phyloP scores from a whole-genome alignment of 805 yeast species.

The Wickerhamomyces kurtzmanii region DNA sequence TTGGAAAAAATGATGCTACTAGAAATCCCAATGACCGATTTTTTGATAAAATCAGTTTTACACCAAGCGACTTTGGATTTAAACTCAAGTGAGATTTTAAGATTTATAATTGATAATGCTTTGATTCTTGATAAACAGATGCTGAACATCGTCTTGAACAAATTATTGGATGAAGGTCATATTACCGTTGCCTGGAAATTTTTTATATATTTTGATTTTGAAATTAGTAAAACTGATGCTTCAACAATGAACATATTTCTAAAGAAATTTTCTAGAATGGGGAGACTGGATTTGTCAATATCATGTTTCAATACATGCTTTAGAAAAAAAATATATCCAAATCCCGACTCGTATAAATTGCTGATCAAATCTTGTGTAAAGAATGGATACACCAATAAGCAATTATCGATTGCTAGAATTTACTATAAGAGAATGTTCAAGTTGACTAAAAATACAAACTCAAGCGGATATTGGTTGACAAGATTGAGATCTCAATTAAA shows the following conservation, averaged over 20 bases:
- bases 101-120: constrained; percentile 10
- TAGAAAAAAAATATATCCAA: constrained; percentile 16
- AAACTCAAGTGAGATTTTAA: constrained; percentile 11
- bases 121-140: constrained; percentile 7
- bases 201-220: constrained; percentile 7
- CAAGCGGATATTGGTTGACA: constrained; percentile 17
- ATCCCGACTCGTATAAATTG: constrained; percentile 20
- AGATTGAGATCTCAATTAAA: constrained; percentile 12
- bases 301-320: constrained; percentile 24
- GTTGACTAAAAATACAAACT: constrained; percentile 7
- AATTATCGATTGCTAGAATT: constrained; percentile 15
- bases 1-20: constrained; percentile 20
- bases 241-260: constrained; percentile 20
- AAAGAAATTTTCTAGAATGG: constrained; percentile 18
- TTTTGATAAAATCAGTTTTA: constrained; percentile 17
- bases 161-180: constrained; percentile 17
- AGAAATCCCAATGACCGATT: constrained; percentile 20
- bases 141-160: constrained; percentile 16
- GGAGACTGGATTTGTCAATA: constrained; percentile 24
- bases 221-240: constrained; percentile 5
- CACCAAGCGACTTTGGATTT: constrained; percentile 11
- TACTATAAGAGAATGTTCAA: constrained; percentile 14
- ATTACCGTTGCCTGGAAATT: constrained; percentile 20
- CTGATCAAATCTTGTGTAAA: constrained; percentile 24
- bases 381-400: constrained; percentile 19